Percentiles rank a stretch among this genome's conserved stretches.
phyloP scores from a whole-genome alignment of 1,139 yeast species.

The Blastobotrys persicus region DNA sequence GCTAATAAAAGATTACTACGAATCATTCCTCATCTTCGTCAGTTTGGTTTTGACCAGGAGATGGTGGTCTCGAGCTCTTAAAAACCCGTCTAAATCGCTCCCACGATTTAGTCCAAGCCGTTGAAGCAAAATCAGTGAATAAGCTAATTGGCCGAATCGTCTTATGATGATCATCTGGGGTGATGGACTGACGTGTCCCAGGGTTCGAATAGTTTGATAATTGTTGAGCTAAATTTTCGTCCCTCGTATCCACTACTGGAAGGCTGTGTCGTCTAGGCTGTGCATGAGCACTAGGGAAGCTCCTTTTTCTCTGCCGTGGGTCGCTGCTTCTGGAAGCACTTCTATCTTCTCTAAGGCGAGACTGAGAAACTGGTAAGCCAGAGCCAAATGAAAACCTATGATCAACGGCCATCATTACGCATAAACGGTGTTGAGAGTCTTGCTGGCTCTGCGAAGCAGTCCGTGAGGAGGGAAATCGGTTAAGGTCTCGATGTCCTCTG shows the following conservation, averaged over 20 bases:
- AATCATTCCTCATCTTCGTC: not conserved
- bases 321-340: not conserved
- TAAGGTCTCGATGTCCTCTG: not conserved
- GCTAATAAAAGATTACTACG: not conserved
- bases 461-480: not conserved
- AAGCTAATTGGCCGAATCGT: not conserved
- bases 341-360: not conserved
- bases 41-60: not conserved
- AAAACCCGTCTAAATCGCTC: not conserved
- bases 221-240: not conserved
- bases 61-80: not conserved
- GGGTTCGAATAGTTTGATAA: not conserved
- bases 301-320: not conserved
- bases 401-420: constrained; percentile 1
- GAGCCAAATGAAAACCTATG: not conserved
- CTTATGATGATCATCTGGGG: not conserved
- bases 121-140: not conserved
- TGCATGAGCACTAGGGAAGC: not conserved
- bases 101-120: not conserved
- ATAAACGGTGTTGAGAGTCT: not conserved
- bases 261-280: constrained; percentile 2
- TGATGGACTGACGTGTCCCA: not conserved
- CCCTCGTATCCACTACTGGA: not conserved
- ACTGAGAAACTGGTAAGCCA: not conserved
- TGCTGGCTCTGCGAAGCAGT: not conserved